These are phyloP conservation scores for Furcasterigmium furcatum DNA, from an alignment of 2,329 filamentous ascomycete genomes.

Conservation along the genomic window DNA sequence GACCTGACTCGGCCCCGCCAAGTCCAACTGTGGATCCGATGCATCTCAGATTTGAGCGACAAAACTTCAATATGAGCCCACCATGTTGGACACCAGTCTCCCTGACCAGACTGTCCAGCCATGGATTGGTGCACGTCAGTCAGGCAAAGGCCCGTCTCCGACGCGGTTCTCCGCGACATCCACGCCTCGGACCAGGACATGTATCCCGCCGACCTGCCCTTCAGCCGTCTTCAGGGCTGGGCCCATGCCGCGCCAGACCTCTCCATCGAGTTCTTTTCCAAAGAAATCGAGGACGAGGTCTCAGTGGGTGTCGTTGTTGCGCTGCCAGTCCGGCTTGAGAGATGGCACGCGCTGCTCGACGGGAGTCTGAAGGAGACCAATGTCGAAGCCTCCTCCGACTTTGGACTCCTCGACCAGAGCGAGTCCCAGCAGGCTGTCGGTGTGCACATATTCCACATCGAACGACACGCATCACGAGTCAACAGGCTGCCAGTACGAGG, in stretches of 20 bases:
- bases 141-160: constrained; percentile 7
- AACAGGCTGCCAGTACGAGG: constrained; percentile 4
- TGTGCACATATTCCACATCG: constrained; percentile 31
- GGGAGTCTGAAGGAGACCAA: constrained; percentile 24
- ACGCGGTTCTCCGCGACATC: constrained; percentile 14
- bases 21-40: too few species aligned
- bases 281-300: neutral
- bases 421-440: constrained; percentile 16
- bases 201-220: constrained; percentile 28
- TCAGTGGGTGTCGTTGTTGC: constrained; percentile 24
- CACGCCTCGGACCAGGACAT: constrained; percentile 26
- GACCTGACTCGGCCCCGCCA: too few species aligned
- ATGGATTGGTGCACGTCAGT: neutral
- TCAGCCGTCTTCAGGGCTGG: constrained; percentile 23
- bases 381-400: constrained; percentile 14
- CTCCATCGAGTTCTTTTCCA: constrained; percentile 17
- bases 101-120: too few species aligned
- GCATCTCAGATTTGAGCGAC: too few species aligned
- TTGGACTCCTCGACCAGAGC: constrained; percentile 16
- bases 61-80: too few species aligned
- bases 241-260: constrained; percentile 19
- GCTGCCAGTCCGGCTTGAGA: constrained; percentile 18
- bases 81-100: too few species aligned
- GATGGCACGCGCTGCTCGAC: constrained; percentile 22
- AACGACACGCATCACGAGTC: constrained; percentile 16